Base-by-base conservation (phyloP, 352 stramenopile genomes). In the Aphanomyces cochlioides region DNA sequence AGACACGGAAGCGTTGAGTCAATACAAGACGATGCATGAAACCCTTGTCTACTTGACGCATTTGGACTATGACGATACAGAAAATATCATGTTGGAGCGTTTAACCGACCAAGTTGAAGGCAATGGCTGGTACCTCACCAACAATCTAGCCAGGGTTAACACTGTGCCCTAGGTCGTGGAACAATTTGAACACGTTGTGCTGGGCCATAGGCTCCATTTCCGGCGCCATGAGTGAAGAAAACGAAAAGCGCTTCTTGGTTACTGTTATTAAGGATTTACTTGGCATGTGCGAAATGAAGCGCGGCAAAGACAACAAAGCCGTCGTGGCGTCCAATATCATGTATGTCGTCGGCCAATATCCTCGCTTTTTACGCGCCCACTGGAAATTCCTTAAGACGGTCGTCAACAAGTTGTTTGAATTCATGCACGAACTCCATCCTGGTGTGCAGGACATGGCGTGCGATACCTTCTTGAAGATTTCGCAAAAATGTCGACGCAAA, bases 371-470 rank as follows among this genome's bases (percentile, higher is more conserved):
- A 41, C 96, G 97, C 61, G 93, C 94, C 7, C 97, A 99, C 81
- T 99, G 97, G 97, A 99, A 99, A 82, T 99, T 99, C 77, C 80
- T 99, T 36, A 97, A 98, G 68, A 99, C 98, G 1, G 98, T 99
- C n/a, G 97, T 99, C 56, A 99, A 99, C 81, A 99, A 99, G 78
- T 83, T 99, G 13, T 99, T 99, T 75, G 97, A 99, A 81, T 99
- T 99, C 75, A 99, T 99, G 97, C 97, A 99, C 80, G 98, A 99
- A 75, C 79, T 96, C 37, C 98, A 99, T 78, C 98, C 97, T 38
- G 98, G 97, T 67, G 98, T 99, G 12, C 97, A 99, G 74, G 98
- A 99, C 76, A 99, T 99, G 98, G 97, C 98, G 4, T 99, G 97
- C 79, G 98, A 99, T 69, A 99, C 98, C 7, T 99, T 99, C 74